Conservation (phyloP, 148 eudicot species). For the Amaranthus hypochondriacus region DNA sequence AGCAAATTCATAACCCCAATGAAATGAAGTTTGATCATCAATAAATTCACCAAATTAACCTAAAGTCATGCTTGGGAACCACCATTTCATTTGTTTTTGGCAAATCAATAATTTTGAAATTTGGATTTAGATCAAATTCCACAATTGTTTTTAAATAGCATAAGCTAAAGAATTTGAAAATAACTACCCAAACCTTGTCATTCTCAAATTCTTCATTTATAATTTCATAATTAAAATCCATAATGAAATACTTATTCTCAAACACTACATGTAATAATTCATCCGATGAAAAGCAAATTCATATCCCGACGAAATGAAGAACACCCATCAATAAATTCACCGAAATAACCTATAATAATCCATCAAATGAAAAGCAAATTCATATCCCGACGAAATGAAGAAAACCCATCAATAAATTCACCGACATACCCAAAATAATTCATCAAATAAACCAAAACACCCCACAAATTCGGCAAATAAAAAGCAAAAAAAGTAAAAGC, state of each 20-base stretch:
- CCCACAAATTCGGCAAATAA: background rate
- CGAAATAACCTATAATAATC: background rate
- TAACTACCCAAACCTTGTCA: no score
- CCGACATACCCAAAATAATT: background rate
- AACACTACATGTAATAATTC: background rate
- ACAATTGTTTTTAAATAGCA: no score
- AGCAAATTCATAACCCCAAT: background rate
- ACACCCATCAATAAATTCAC: constrained; percentile 8
- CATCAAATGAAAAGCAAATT: background rate
- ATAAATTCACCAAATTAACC: background rate
- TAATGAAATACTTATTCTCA: no score
- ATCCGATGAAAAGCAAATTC: background rate
- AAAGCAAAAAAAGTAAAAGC: background rate
- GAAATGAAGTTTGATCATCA: constrained; percentile 4
- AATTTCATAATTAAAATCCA: no score
- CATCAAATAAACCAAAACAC: background rate
- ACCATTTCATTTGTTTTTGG: no score
- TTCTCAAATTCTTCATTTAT: no score
- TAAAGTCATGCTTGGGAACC: no score
- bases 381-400: background rate
- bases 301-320: background rate
- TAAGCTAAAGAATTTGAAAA: no score
- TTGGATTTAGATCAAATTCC: no score
- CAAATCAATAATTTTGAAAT: no score
- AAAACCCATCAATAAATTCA: constrained; percentile 6